Percentiles rank a stretch among this genome's conserved stretches.
Evolutionary conservation across 768 basidiomycete genomes (phyloP).

Genomic region (Kockovaella imperatae): DNA sequence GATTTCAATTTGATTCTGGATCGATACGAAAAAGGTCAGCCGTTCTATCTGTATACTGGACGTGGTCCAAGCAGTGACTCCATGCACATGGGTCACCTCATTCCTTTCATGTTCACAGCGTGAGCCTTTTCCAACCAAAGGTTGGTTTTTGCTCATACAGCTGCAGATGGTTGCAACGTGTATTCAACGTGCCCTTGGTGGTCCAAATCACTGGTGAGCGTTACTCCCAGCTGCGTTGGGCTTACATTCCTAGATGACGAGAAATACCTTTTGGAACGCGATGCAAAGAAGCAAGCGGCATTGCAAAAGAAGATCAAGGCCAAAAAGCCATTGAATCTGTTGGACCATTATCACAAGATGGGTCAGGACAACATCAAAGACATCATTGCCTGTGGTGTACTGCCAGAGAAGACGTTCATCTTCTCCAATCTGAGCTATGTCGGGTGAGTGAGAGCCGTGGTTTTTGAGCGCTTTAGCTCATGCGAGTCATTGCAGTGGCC

Average conservation of each 20-base stretch:
- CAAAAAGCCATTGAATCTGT: conserved; percentile 49
- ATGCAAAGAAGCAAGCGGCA: conserved; percentile 39
- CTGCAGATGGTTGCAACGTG: conserved; percentile 86
- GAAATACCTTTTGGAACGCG: conserved; percentile 96
- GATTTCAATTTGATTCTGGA: conserved; percentile 91
- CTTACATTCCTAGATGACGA: conserved; percentile 96
- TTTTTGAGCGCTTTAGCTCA: background rate
- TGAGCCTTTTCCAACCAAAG: conserved; percentile 45
- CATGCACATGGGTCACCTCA: conserved; percentile 96
- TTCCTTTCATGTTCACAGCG: conserved; percentile 97
- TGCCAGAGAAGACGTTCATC: conserved; percentile 87
- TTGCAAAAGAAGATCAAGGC: conserved; percentile 34
- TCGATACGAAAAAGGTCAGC: conserved; percentile 91
- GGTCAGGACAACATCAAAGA: conserved; percentile 82
- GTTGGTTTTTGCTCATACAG: background rate
- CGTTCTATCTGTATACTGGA: conserved; percentile 96
- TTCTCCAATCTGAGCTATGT: conserved; percentile 87
- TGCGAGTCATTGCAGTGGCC: conserved; percentile 51
- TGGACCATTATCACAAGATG: conserved; percentile 71
- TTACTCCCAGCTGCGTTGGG: conserved; percentile 2
- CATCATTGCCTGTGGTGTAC: conserved; percentile 93
- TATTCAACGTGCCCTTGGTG: conserved; percentile 88
- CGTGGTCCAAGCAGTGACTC: conserved; percentile 93
- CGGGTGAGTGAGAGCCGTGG: conserved; percentile 46
- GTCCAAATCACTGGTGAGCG: conserved; percentile 81